A percentile compares a stretch with the other conserved stretches of the same genome.
These are phyloP conservation scores for Rhodotorula sp. DNA, from an alignment of 1,284 basidiomycete genomes.

Conservation along the genomic window DNA sequence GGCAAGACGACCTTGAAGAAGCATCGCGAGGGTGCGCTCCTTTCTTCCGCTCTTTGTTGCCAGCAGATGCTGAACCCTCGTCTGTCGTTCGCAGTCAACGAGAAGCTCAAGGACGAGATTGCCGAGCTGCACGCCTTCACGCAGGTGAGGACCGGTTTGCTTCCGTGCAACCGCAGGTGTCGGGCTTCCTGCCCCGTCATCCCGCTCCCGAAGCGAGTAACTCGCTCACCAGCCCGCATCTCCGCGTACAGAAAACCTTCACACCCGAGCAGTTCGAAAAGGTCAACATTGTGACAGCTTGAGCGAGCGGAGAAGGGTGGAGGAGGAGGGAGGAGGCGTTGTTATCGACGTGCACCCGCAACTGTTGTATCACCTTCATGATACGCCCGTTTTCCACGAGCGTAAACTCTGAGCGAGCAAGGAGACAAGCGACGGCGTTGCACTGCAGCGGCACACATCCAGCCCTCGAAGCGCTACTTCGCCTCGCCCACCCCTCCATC, in stretches of 20 bases:
- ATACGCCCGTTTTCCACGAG: neutral
- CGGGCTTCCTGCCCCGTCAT: neutral
- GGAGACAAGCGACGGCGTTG: neutral
- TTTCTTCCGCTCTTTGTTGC: too few species aligned
- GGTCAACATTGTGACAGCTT: conserved; percentile 27
- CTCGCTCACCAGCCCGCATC: neutral
- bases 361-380: neutral
- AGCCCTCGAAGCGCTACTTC: neutral
- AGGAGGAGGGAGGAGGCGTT: neutral
- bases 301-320: neutral
- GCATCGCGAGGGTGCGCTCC: conserved; percentile 44
- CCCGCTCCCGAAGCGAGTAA: neutral
- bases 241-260: conserved; percentile 28
- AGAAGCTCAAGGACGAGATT: conserved; percentile 53
- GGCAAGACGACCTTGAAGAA: conserved; percentile 46
- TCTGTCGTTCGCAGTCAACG: conserved; percentile 48
- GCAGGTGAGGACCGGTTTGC: conserved; percentile 35
- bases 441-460: neutral
- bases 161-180: too few species aligned
- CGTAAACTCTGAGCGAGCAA: neutral
- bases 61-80: neutral
- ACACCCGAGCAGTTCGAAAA: conserved; percentile 40
- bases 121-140: conserved; percentile 55
- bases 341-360: neutral
- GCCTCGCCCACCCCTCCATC: neutral